Evolutionary conservation across 257 asterid species (phyloP).

Genomic region (Solanum pinnatisectum): DNA sequence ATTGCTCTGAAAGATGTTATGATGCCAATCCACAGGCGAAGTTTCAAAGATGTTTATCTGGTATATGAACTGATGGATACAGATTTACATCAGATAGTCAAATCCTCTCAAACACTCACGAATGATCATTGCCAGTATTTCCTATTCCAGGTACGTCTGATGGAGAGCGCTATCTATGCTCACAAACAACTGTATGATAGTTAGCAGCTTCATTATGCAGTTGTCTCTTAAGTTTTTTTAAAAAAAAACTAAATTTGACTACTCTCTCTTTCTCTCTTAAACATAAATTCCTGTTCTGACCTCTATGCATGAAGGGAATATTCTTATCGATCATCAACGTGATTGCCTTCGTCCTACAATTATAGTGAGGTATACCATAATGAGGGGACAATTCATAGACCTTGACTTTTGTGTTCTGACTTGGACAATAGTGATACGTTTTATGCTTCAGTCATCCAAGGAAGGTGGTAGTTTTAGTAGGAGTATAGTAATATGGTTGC

Average conservation of each 20-base stretch:
- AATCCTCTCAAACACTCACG: conserved; percentile 51
- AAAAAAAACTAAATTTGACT: background rate
- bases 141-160: conserved; percentile 40
- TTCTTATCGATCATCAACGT: background rate
- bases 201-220: background rate
- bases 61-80: conserved; percentile 66
- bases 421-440: background rate
- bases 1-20: conserved; percentile 53
- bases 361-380: background rate
- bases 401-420: background rate
- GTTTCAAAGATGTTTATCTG: conserved; percentile 49
- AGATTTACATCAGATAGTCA: conserved; percentile 52
- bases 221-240: background rate
- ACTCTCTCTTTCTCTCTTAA: background rate
- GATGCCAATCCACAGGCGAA: conserved; percentile 42
- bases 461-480: background rate
- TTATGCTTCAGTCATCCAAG: background rate
- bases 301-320: background rate
- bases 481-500: background rate
- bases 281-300: background rate
- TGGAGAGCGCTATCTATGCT: background rate
- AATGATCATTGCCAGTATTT: conserved; percentile 60
- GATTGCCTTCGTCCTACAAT: background rate
- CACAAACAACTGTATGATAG: background rate
- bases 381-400: background rate